Evolutionary conservation across 1,284 basidiomycete species (phyloP), one percentile per base, ranked within the genome.

Genomic region (Amylostereum chailletii): DNA sequence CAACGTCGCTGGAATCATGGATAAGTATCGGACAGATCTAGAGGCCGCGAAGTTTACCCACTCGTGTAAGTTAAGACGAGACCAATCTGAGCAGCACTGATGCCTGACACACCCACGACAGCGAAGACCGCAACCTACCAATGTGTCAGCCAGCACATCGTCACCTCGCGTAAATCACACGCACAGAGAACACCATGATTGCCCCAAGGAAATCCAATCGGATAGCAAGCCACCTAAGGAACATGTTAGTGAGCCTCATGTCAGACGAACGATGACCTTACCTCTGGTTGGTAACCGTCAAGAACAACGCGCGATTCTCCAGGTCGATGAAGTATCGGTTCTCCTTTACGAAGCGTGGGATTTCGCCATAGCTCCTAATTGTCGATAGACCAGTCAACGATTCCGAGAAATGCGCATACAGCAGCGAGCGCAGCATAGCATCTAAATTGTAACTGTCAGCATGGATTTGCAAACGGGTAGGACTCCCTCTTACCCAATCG

Each of bases 341-440:
- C 45, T 82, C 77, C 29, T 67, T 62, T 49, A 89, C 64, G 64
- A 92, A 90, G 10, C 87, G 75, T 3, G 76, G 69, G 2, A 71
- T 65, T 60, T 86, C 84, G 9, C 80, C 81, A 55, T 94, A 95
- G 0, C 90, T 89, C n/a, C 90, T 80, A 47, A 94, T 91, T 1
- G 91, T 94, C 1, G 86, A 76, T 40, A 94, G 69, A 27, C 92
- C 92, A 6, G 83, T 83, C 5, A 95, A 72, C n/a, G 85, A 86
- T 66, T 97, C 94, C 44, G 85, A 85, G 62, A 94, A 91, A 65
- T 93, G 90, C 5, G 88, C 81, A 61, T 94, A 93, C n/a, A 91
- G 69, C 2, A 79, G 74, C 1, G 76, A 76, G 30, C 81, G 72
- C 38, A 85, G 57, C 11, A 83, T 71, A 10, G 80, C 75, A 65